Conservation (phyloP, 305 asterid genomes). For the Solanum aculeatissimum region DNA sequence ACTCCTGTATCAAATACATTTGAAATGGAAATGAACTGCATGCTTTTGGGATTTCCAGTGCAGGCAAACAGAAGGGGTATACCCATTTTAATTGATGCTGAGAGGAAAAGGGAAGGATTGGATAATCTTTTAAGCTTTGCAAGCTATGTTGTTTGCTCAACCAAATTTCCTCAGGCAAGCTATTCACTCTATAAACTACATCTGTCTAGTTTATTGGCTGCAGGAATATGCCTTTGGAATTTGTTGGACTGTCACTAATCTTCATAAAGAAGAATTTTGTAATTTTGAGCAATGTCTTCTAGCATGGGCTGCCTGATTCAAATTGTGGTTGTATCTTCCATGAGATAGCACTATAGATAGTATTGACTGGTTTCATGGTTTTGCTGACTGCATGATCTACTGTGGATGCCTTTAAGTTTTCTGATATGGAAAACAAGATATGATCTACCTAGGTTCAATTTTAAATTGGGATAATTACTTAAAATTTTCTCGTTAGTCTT, state of each 20-base stretch:
- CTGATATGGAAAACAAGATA: neutral
- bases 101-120: conserved; percentile 80
- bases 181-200: neutral
- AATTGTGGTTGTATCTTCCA: neutral
- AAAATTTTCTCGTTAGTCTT: neutral
- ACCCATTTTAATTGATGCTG: conserved; percentile 86
- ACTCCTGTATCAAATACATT: neutral
- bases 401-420: neutral
- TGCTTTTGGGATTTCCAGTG: conserved; percentile 57
- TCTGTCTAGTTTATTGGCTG: neutral
- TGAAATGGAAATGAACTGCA: conserved; percentile 22
- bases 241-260: neutral
- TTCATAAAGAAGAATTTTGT: neutral
- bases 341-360: neutral
- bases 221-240: neutral
- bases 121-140: conserved; percentile 72
- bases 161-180: conserved; percentile 87
- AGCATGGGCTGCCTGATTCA: neutral
- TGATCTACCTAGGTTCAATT: neutral
- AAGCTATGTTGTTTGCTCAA: conserved; percentile 71
- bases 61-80: conserved; percentile 89
- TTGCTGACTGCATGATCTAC: neutral
- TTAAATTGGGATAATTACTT: neutral
- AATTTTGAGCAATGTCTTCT: neutral
- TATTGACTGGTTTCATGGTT: neutral